Percentiles rank a stretch among this genome's conserved stretches.
phyloP scores from a whole-genome alignment of 495 filamentous ascomycete genomes.

The Penicillium mononematosum region DNA sequence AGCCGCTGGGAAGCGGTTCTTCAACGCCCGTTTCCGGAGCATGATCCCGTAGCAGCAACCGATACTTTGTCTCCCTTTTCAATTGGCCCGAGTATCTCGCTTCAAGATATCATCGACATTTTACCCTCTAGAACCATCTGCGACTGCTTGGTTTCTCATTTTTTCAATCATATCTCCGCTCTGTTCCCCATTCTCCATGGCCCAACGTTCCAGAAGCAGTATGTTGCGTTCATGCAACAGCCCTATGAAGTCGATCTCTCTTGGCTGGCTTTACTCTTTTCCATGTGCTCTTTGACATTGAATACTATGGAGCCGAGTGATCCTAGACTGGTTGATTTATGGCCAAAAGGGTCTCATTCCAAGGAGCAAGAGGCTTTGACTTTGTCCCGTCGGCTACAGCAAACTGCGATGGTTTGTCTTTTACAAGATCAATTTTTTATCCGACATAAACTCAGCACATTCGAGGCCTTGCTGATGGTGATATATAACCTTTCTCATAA shows the following conservation, averaged over 20 bases:
- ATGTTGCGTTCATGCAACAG: constrained; percentile 13
- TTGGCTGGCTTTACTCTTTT: constrained; percentile 24
- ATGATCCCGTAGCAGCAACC: not conserved
- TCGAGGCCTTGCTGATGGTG: constrained; percentile 22
- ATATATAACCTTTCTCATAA: constrained; percentile 21
- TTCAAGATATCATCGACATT: constrained; percentile 11
- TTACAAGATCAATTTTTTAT: constrained; percentile 16
- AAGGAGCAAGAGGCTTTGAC: not conserved
- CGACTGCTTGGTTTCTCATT: constrained; percentile 23
- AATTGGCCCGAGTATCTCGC: constrained; percentile 4
- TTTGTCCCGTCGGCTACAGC: constrained; percentile 1
- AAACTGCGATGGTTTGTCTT: constrained; percentile 15
- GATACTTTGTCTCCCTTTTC: constrained; percentile 12
- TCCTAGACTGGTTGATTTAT: constrained; percentile 9
- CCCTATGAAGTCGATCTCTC: constrained; percentile 13
- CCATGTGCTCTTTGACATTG: constrained; percentile 15
- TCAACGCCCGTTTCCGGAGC: constrained; percentile 1
- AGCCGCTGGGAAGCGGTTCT: constrained; percentile 5
- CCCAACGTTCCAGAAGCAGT: constrained; percentile 25
- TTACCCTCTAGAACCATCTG: constrained; percentile 17
- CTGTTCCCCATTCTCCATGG: constrained; percentile 29
- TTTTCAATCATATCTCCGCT: constrained; percentile 15
- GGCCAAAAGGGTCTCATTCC: constrained; percentile 1
- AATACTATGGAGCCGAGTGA: constrained; percentile 18
- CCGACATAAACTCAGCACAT: constrained; percentile 18